Base-by-base conservation (phyloP, 768 basidiomycete species). In the Saitozyma podzolica region DNA sequence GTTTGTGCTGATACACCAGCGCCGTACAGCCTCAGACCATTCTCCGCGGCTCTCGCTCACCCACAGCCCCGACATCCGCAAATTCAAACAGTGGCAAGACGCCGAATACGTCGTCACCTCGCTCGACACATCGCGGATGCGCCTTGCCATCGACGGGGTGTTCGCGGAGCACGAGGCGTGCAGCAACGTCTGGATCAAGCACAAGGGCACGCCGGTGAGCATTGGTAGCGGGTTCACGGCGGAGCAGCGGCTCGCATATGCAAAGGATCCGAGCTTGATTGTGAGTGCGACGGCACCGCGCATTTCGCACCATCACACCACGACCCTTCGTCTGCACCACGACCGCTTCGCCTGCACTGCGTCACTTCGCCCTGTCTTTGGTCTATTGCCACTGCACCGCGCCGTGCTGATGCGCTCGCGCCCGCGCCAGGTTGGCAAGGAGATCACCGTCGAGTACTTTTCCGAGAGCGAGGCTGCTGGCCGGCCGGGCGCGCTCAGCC, bases 71-170 rank as follows among this genome's bases (percentile, higher is more conserved):
- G 69, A 75, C 40, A 69, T 78, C n/a, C 66, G 74, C 9, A 78
- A 78, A 58, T 78, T 75, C 72, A 78, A 78, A 61, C 62, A 73
- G 62, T 78, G 75, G 75, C 68, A 69, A 58, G 77, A 78, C 42
- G 74, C 63, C n/a, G 77, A 78, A 63, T 77, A 78, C 48, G 55
- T 49, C 8, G 75, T 74, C 42, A 54, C 54, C 13, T 62, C 59
- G 3, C 47, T 77, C 40, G 74, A 77, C 16, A 64, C 62, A 13
- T 65, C 63, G 39, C 59, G 40, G 7, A 75, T 75, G 71, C 61
- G 77, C 1, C 60, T 78, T 10, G 41, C 74, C 6, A 61, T 77
- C 40, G 52, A 78, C 40, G 75, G 77, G 8, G 67, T 73, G 0
- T 78, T 66, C 52, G 74, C 43, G 1, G 75, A 76, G 45, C 63